These are phyloP conservation scores for Mycosphaerella arachidis DNA, from an alignment of 2,329 filamentous ascomycete species.

Conservation along the genomic window DNA sequence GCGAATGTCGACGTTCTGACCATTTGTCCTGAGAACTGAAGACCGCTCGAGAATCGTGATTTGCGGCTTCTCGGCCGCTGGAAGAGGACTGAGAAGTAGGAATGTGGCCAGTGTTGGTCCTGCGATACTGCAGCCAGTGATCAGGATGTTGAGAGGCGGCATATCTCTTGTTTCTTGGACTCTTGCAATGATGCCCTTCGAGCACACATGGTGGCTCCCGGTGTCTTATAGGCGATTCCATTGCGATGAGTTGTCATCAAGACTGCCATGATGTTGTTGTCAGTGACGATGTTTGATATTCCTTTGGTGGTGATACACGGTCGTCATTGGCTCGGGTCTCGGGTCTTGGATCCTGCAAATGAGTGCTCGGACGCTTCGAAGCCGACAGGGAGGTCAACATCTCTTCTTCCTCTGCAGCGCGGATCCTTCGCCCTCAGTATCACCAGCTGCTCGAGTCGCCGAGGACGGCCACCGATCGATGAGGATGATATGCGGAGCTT, in stretches of 20 bases:
- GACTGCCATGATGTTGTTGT: neutral
- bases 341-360: neutral
- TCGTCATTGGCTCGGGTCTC: neutral
- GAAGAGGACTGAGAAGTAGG: slow-evolving; percentile 20
- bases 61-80: slow-evolving; percentile 13
- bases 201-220: neutral
- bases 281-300: neutral
- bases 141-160: slow-evolving; percentile 23
- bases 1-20: slow-evolving; percentile 34
- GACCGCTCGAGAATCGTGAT: slow-evolving; percentile 31
- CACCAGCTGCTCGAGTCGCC: too few relatives aligned
- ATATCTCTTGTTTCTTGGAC: neutral
- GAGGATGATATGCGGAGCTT: too few relatives aligned
- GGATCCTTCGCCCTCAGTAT: too few relatives aligned
- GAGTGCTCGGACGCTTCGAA: too few relatives aligned
- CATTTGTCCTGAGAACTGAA: slow-evolving; percentile 16
- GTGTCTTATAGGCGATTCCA: neutral
- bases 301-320: too few relatives aligned
- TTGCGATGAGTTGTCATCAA: neutral
- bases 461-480: too few relatives aligned
- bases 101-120: slow-evolving; percentile 28
- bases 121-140: slow-evolving; percentile 28
- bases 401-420: too few relatives aligned
- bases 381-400: too few relatives aligned
- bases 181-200: neutral